A percentile compares a stretch with the other conserved stretches of the same genome.
These are phyloP conservation scores for Trichophyton mentagrophytes DNA, from an alignment of 2,329 filamentous ascomycete species.

Conservation along the genomic window DNA sequence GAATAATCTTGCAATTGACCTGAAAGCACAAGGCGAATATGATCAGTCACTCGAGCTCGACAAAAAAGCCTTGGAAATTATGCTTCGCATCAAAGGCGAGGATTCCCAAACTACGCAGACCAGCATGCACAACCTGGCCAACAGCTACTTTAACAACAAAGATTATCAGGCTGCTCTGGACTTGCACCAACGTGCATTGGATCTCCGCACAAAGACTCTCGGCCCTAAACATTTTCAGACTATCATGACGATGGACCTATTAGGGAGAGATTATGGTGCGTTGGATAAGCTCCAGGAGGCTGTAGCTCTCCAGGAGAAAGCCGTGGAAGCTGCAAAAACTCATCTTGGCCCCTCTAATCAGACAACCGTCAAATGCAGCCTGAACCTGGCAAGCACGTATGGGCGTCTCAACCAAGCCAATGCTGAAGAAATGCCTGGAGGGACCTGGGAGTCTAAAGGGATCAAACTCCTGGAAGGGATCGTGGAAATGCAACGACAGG, in stretches of 20 bases:
- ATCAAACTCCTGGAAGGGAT: not conserved
- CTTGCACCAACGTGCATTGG: slow-evolving; percentile 13
- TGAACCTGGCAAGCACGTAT: not conserved
- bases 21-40: not conserved
- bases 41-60: not conserved
- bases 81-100: not conserved
- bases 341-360: not conserved
- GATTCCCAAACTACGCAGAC: not conserved
- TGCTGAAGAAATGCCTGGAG: not conserved
- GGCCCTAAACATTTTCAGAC: slow-evolving; percentile 18
- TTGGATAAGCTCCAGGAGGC: not conserved
- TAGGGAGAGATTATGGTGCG: not conserved
- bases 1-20: slow-evolving; percentile 1
- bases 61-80: not conserved
- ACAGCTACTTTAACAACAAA: slow-evolving; percentile 3
- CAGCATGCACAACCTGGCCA: slow-evolving; percentile 12
- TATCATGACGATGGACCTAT: slow-evolving; percentile 11
- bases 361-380: not conserved
- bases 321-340: not conserved
- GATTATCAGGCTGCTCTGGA: slow-evolving; percentile 15
- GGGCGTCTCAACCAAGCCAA: not conserved
- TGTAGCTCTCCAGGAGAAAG: not conserved
- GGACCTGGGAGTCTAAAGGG: not conserved
- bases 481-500: not conserved
- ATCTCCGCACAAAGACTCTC: slow-evolving; percentile 12